Base-by-base conservation (phyloP, 2,329 filamentous ascomycete genomes). In the Diaporthe destruens region DNA sequence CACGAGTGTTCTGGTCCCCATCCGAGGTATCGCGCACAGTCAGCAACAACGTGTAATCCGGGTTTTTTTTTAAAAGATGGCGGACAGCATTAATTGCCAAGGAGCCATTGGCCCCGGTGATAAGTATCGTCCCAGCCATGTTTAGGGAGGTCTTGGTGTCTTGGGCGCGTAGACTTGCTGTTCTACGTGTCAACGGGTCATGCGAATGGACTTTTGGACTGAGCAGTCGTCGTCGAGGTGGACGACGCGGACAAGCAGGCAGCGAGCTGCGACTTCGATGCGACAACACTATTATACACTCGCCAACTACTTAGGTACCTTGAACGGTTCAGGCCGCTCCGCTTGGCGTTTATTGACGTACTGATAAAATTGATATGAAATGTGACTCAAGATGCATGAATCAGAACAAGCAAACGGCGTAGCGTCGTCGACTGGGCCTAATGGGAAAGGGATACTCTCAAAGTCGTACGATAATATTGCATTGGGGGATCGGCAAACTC, bases 21-120 rank as follows among this genome's bases (percentile, higher is more conserved):
- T 61, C 47, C 14, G 75, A 76, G 49, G 80, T 75, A 69, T 81
- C 77, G 9, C 81, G 79, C 8, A 83, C 81, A 11, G 81, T 80
- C 25, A 80, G 73, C 25, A 83, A 74, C 6, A 80, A 74, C 1
- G 77, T 80, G n/a, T 63, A 68, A 20, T 67, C 53, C 23, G 75
- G 69, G 6, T n/a, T 55, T 25, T 53, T 65, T 1, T 57, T 34
- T 12, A 75, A 36, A 9, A 78, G 39, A 78, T 81, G 75, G 78
- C 78, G 20, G 80, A 81, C 71, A 78, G 79, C 53, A 80, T 81
- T 78, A 78, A 80, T 39, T 80, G 82, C 12, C 80, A 81, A 51
- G 77, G 83, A 84, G 54, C 82, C 82, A 70, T 84, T 84, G 25
- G 81, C 81, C 0, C 80, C 81, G 0, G 81, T 84, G 47, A 84